Evolutionary conservation across 2,329 filamentous ascomycete species (phyloP).

Genomic region (Neurospora crassa): DNA sequence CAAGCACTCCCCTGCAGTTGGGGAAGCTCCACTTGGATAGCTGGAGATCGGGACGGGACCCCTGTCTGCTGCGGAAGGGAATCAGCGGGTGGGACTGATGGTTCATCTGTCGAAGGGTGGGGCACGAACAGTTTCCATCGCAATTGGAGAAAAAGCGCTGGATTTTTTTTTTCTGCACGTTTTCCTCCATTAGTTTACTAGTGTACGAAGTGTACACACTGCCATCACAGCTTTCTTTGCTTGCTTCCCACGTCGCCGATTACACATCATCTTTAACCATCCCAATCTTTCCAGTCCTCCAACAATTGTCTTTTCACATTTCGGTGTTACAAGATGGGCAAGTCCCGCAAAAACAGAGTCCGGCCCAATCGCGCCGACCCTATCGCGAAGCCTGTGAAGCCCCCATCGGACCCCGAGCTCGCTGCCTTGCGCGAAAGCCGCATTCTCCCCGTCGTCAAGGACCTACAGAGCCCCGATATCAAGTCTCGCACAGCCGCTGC

Average conservation of each 20-base stretch:
- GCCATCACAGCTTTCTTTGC: not conserved
- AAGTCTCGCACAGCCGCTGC: constrained; percentile 52
- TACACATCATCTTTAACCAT: not conserved
- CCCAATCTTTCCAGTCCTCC: not conserved
- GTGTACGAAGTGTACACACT: not conserved
- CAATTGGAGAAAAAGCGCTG: not conserved
- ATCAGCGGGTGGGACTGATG: not conserved
- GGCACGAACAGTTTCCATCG: not conserved
- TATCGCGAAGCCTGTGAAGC: constrained; percentile 48
- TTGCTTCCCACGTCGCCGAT: not conserved
- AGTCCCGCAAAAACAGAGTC: constrained; percentile 45
- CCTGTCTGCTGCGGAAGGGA: not conserved
- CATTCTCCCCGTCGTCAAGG: constrained; percentile 53
- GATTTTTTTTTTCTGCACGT: not conserved
- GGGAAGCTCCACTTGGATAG: not conserved
- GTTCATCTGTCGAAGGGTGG: not conserved
- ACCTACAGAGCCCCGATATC: constrained; percentile 49
- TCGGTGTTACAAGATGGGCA: constrained; percentile 37
- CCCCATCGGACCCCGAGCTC: constrained; percentile 53
- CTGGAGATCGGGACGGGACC: not conserved
- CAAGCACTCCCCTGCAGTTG: not conserved
- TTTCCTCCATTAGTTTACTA: not conserved
- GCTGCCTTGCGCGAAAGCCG: constrained; percentile 52
- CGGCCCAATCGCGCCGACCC: constrained; percentile 44
- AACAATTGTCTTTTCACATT: not conserved